Percentiles rank a stretch among this genome's conserved stretches.
These are phyloP conservation scores for Dissophora globulifera DNA, from an alignment of 192 early-diverging fungal genomes.

Conservation along the genomic window DNA sequence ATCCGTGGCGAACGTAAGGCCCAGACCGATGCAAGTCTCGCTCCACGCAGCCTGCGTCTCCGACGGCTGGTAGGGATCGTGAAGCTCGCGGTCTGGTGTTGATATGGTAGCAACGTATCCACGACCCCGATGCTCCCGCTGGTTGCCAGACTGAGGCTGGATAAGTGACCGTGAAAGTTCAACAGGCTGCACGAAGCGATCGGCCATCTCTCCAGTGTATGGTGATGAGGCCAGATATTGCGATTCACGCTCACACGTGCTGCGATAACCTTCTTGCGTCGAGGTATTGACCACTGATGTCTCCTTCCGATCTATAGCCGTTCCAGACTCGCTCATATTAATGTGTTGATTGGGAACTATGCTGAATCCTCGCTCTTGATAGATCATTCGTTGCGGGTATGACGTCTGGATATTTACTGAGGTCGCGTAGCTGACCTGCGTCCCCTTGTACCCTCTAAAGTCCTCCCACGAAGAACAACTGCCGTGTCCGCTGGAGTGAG, in stretches of 20 bases:
- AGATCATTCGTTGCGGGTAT: constrained; percentile 1
- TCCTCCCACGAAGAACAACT: constrained; percentile 14
- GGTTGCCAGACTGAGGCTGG: constrained; percentile 8
- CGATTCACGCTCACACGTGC: too few relatives aligned
- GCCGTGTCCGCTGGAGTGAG: neutral
- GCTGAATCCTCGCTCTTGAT: neutral
- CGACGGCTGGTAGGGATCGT: too few relatives aligned
- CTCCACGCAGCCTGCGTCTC: constrained; percentile 14
- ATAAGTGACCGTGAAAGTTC: constrained; percentile 19
- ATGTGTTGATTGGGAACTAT: neutral
- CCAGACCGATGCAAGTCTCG: constrained; percentile 19
- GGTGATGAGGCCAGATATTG: too few relatives aligned
- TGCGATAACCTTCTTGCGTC: neutral
- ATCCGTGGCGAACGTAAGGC: constrained; percentile 8
- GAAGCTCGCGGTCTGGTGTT: neutral
- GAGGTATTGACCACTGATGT: too few relatives aligned
- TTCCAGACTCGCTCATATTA: too few relatives aligned
- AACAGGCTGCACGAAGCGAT: constrained; percentile 25
- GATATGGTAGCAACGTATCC: neutral
- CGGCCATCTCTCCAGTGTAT: constrained; percentile 1
- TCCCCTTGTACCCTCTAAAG: neutral
- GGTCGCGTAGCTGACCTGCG: constrained; percentile 12
- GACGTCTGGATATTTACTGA: constrained; percentile 3
- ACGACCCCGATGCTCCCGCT: neutral
- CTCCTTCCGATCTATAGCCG: too few relatives aligned